These are phyloP conservation scores for Pythium vanterpoolii DNA, from an alignment of 352 stramenopile species.

Conservation along the genomic window DNA sequence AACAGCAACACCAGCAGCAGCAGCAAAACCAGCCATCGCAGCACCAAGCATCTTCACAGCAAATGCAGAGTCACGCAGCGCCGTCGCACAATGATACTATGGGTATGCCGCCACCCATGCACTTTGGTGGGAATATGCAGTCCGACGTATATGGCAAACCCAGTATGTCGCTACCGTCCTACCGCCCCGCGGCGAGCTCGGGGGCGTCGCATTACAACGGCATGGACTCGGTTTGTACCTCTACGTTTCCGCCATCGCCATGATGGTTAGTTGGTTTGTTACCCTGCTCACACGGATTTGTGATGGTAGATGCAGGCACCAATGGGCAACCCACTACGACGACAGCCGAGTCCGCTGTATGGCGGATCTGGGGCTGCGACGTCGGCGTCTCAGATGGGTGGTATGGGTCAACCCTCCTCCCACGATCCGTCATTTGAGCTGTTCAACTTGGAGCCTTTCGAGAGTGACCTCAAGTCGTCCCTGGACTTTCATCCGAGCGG, in stretches of 20 bases:
- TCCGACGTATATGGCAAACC: conserved; percentile 38
- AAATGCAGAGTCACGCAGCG: conserved; percentile 4
- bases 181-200: conserved; percentile 44
- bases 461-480: conserved; percentile 25
- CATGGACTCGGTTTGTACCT: conserved; percentile 60
- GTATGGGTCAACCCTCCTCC: neutral
- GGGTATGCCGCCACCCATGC: conserved; percentile 10
- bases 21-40: neutral
- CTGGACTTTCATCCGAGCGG: conserved; percentile 25
- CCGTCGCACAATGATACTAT: conserved; percentile 13
- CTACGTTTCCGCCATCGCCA: neutral
- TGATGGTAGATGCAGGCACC: conserved; percentile 10
- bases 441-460: conserved; percentile 31
- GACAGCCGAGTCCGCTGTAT: conserved; percentile 22
- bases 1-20: conserved; percentile 29
- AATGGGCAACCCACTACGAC: conserved; percentile 19
- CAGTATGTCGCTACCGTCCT: conserved; percentile 30
- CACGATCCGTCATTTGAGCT: conserved; percentile 28
- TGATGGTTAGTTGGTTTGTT: neutral
- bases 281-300: neutral
- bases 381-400: conserved; percentile 8
- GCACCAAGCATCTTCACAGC: conserved; percentile 18
- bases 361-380: neutral
- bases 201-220: conserved; percentile 35
- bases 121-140: neutral